phyloP scores from a whole-genome alignment of 2,329 filamentous ascomycete species.

The Didymellaceae sp. region DNA sequence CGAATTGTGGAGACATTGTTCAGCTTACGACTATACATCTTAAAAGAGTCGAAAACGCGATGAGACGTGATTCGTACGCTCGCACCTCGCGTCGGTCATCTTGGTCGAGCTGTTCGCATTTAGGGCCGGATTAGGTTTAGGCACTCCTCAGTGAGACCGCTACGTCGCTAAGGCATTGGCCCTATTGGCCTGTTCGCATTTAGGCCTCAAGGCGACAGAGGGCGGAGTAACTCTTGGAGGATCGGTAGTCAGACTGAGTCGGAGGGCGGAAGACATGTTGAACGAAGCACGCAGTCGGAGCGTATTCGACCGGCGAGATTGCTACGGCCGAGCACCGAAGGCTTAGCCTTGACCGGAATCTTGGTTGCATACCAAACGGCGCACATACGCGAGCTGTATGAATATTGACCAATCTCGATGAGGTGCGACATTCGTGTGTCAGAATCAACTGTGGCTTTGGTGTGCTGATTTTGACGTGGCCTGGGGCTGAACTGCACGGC shows the following conservation, averaged over 20 bases:
- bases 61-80: slow-evolving; percentile 2
- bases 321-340: slow-evolving; percentile 1
- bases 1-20: slow-evolving; percentile 6
- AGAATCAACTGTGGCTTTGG: slow-evolving; percentile 7
- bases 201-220: slow-evolving; percentile 15
- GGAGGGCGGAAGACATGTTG: neutral
- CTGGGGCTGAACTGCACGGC: slow-evolving; percentile 19
- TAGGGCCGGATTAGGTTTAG: slow-evolving; percentile 11
- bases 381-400: neutral
- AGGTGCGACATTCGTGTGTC: neutral
- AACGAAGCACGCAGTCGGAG: neutral
- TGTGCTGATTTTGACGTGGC: slow-evolving; percentile 15
- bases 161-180: neutral
- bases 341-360: slow-evolving; percentile 13
- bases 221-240: slow-evolving; percentile 15
- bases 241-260: slow-evolving; percentile 3
- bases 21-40: slow-evolving; percentile 5
- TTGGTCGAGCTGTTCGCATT: slow-evolving; percentile 17
- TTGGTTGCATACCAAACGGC: slow-evolving; percentile 1
- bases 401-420: neutral
- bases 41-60: slow-evolving; percentile 13
- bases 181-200: slow-evolving; percentile 15
- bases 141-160: neutral
- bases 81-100: slow-evolving; percentile 1
- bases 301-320: neutral